These are phyloP conservation scores for Wickerhamomyces canadensis DNA, from an alignment of 805 yeast genomes.

Conservation along the genomic window DNA sequence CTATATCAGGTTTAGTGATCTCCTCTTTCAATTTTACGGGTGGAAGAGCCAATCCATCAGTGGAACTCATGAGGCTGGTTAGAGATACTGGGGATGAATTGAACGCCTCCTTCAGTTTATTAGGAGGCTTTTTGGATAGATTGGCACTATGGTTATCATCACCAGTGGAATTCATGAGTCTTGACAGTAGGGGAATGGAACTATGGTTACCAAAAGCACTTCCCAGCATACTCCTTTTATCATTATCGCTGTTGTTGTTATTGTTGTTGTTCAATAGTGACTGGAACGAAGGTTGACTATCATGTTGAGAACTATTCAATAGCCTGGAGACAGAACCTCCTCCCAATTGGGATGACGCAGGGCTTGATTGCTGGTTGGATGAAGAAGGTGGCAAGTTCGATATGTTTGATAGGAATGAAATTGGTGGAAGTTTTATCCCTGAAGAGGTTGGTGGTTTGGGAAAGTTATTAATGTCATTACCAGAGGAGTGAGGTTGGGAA, in stretches of 20 bases:
- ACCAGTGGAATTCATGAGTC: too few relatives aligned
- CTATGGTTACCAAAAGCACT: too few relatives aligned
- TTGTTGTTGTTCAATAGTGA: neutral
- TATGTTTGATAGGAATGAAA: slow-evolving; percentile 27
- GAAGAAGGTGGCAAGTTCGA: slow-evolving; percentile 8
- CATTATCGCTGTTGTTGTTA: too few relatives aligned
- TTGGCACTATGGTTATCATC: too few relatives aligned
- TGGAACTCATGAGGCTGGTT: too few relatives aligned
- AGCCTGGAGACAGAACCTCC: slow-evolving; percentile 8
- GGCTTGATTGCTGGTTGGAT: too few relatives aligned
- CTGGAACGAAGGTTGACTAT: neutral
- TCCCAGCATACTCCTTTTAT: too few relatives aligned
- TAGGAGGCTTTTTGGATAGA: too few relatives aligned
- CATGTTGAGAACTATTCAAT: slow-evolving; percentile 3
- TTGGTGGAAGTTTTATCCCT: slow-evolving; percentile 33
- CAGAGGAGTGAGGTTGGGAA: neutral
- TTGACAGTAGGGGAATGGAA: too few relatives aligned
- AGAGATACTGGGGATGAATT: too few relatives aligned
- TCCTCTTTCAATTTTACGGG: slow-evolving; percentile 16
- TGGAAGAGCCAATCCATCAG: slow-evolving; percentile 1
- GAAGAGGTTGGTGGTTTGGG: slow-evolving; percentile 2
- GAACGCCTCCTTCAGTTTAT: too few relatives aligned
- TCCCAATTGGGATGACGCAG: too few relatives aligned
- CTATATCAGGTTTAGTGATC: slow-evolving; percentile 21
- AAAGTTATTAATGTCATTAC: slow-evolving; percentile 2